Base-by-base conservation (phyloP, 768 basidiomycete genomes). In the Lanmaoa pseudosensibilis region DNA sequence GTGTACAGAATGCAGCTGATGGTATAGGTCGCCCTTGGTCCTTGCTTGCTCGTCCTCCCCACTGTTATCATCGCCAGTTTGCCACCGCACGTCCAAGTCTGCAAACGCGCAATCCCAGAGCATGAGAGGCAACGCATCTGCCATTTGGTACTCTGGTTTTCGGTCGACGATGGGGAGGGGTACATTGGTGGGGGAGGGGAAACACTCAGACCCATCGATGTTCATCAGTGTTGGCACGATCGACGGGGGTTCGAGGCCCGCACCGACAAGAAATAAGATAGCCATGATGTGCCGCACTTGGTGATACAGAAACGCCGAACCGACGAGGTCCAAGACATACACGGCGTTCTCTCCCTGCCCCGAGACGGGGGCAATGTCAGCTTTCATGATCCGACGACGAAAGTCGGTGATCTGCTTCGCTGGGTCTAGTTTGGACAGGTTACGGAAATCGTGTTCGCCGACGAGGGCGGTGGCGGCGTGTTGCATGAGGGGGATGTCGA, bases 261-360 rank as follows among this genome's bases (percentile, higher is more conserved):
- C 73, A 18, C 94, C 96, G 50, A 96, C 82, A 47, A 97, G 85
- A 72, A 98, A 92, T 19, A 98, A 79, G 48, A 96, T 70, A 2
- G 90, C 91, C 83, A 97, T 89, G 74, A 97, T 95, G 64, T 95
- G 93, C 37, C 95, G 83, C 15, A 97, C 95, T 77, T 97, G 95
- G 73, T 98, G 93, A 73, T 94, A 98, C 40, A 98, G 77, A 69
- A 96, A 97, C 1, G 94, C 95, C 1, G 79, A 86, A 0, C 95
- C 95, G 23, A 88, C 75, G 38, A 98, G 84, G 71, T 98, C 89
- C 54, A 97, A 78, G 34, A 94, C 90, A 61, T 85, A 84, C 32
- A 72, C 6, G 2, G 56, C 53, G n/a, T 63, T 67, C 83, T 75
- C 33, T 65, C 74, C 39, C 60, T 62, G 5, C 53, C 70, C 25